A percentile compares a stretch with the other conserved stretches of the same genome.
phyloP scores from a whole-genome alignment of 2,329 filamentous ascomycete genomes.

The Septoria petroselini region DNA sequence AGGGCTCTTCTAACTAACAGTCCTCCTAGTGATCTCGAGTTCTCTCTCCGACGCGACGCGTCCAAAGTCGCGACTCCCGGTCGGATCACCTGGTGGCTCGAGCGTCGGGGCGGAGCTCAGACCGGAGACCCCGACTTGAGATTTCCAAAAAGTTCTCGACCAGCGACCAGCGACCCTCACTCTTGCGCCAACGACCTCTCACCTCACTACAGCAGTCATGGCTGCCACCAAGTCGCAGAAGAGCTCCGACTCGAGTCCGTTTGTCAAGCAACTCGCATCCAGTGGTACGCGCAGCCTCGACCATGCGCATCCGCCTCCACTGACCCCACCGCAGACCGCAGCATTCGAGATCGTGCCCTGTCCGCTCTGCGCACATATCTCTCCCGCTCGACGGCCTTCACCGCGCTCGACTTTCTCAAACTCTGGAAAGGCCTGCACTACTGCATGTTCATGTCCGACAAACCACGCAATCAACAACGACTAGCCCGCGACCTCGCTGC shows the following conservation, averaged over 20 bases:
- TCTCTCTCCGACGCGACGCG: too few relatives aligned
- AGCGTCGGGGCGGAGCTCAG: background rate
- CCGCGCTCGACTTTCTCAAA: slow-evolving; percentile 72
- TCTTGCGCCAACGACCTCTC: background rate
- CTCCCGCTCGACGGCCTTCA: slow-evolving; percentile 59
- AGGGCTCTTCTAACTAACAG: too few relatives aligned
- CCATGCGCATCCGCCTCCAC: background rate
- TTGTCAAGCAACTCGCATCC: slow-evolving; percentile 78
- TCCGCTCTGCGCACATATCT: slow-evolving; percentile 75
- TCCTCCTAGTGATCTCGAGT: too few relatives aligned
- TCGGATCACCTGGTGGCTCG: background rate
- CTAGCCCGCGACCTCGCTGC: slow-evolving; percentile 74
- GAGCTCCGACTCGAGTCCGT: slow-evolving; percentile 45
- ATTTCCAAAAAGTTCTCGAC: slow-evolving; percentile 12
- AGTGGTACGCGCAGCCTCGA: slow-evolving; percentile 75
- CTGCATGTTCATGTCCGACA: slow-evolving; percentile 85
- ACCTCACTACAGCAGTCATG: slow-evolving; percentile 16
- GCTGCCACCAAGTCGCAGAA: slow-evolving; percentile 17
- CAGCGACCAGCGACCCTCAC: slow-evolving; percentile 1
- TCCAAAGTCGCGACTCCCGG: too few relatives aligned
- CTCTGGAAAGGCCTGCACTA: slow-evolving; percentile 96
- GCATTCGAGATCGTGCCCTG: slow-evolving; percentile 51
- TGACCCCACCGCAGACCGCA: slow-evolving; percentile 28
- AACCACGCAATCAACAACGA: slow-evolving; percentile 78
- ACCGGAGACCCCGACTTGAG: background rate